These are phyloP conservation scores for Coprinellus micaceus DNA, from an alignment of 768 basidiomycete species.

Conservation along the genomic window DNA sequence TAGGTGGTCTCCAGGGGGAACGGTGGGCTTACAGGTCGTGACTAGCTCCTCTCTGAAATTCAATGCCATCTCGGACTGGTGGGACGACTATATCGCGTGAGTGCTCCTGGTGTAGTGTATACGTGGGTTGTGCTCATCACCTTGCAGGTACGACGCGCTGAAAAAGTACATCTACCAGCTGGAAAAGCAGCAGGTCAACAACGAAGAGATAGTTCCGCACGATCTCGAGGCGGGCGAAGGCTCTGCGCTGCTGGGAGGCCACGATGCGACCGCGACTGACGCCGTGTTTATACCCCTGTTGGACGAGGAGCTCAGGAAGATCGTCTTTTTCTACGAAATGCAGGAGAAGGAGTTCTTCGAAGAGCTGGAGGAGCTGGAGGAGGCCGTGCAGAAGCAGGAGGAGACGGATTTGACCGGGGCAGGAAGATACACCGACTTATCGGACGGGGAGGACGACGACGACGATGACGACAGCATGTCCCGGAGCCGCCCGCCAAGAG, in stretches of 20 bases:
- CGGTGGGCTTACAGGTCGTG: background rate
- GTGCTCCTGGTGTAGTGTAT: constrained; percentile 23
- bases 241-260: constrained; percentile 48
- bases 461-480: constrained; percentile 43
- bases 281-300: constrained; percentile 67
- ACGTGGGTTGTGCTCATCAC: background rate
- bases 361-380: constrained; percentile 57
- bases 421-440: constrained; percentile 56
- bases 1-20: background rate
- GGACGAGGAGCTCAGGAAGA: constrained; percentile 80
- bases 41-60: constrained; percentile 80
- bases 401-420: constrained; percentile 49
- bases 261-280: constrained; percentile 42
- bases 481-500: constrained; percentile 26
- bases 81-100: constrained; percentile 87
- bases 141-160: constrained; percentile 71
- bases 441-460: constrained; percentile 57
- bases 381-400: constrained; percentile 56
- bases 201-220: constrained; percentile 24
- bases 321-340: constrained; percentile 68
- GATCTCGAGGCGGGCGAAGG: constrained; percentile 69
- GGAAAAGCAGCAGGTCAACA: constrained; percentile 67
- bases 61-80: constrained; percentile 89
- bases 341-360: constrained; percentile 72
- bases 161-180: constrained; percentile 85